Conservation (phyloP, 2,329 filamentous ascomycete genomes). For the Microcyclospora tardicrescens region DNA sequence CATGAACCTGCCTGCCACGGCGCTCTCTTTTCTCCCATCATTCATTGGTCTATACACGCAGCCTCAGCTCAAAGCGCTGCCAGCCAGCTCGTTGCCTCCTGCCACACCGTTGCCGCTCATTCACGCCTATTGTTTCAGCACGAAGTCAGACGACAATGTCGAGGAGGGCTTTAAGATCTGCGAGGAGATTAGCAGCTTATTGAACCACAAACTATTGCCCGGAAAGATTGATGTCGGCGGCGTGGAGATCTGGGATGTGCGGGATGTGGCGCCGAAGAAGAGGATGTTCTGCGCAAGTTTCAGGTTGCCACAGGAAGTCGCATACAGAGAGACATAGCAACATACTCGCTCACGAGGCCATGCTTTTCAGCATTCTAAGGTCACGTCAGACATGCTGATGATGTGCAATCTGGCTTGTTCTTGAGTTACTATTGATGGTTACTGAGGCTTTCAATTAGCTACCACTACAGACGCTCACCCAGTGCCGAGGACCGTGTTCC, state of each 20-base stretch:
- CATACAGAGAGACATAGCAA: conserved; percentile 43
- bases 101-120: conserved; percentile 55
- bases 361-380: no score
- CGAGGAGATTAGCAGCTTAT: conserved; percentile 48
- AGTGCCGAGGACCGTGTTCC: no score
- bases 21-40: conserved; percentile 65
- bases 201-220: conserved; percentile 45
- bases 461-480: no score
- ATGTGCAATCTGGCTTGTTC: no score
- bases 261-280: conserved; percentile 86
- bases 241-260: conserved; percentile 50
- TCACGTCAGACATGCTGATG: no score
- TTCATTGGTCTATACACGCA: conserved; percentile 63
- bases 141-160: conserved; percentile 63
- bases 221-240: conserved; percentile 41
- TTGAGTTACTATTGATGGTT: no score
- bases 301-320: conserved; percentile 67
- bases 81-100: conserved; percentile 17
- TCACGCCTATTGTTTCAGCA: conserved; percentile 89
- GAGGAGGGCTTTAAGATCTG: conserved; percentile 49
- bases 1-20: conserved; percentile 91
- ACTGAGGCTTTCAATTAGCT: no score
- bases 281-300: conserved; percentile 96
- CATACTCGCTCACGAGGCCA: neutral
- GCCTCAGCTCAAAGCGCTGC: conserved; percentile 5